Evolutionary conservation across 176 grass and related monocot genomes (phyloP).

Genomic region (Triticum dicoccoides): DNA sequence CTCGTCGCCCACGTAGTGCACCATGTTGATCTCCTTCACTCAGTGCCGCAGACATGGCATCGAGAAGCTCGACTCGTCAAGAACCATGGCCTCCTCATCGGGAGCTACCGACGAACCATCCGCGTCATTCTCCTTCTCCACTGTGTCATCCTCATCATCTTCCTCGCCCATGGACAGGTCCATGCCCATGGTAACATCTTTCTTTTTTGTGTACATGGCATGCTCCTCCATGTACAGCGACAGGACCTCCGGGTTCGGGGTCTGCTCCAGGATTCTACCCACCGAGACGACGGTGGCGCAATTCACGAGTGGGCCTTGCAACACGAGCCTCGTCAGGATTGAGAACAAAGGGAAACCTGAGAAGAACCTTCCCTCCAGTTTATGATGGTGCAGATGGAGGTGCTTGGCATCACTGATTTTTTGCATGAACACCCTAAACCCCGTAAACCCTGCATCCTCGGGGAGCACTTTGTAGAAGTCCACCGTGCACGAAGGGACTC

Average conservation of each 20-base stretch:
- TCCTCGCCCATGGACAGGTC: too few relatives aligned
- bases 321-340: background rate
- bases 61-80: background rate
- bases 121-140: too few relatives aligned
- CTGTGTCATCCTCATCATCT: too few relatives aligned
- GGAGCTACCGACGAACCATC: too few relatives aligned
- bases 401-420: background rate
- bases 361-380: background rate
- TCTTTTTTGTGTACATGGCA: too few relatives aligned
- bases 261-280: background rate
- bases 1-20: background rate
- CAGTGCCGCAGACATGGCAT: background rate
- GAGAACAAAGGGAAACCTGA: background rate
- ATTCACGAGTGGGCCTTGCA: background rate
- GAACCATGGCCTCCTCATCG: too few relatives aligned
- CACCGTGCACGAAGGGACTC: background rate
- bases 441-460: background rate
- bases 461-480: background rate
- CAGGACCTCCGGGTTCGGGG: background rate
- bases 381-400: background rate
- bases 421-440: background rate
- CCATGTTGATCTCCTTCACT: background rate
- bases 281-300: background rate
- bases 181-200: too few relatives aligned
- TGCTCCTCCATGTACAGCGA: background rate